Evolutionary conservation across 768 basidiomycete genomes (phyloP), one percentile per base, ranked within the genome.

Genomic region (Xerocomellus chrysenteron): DNA sequence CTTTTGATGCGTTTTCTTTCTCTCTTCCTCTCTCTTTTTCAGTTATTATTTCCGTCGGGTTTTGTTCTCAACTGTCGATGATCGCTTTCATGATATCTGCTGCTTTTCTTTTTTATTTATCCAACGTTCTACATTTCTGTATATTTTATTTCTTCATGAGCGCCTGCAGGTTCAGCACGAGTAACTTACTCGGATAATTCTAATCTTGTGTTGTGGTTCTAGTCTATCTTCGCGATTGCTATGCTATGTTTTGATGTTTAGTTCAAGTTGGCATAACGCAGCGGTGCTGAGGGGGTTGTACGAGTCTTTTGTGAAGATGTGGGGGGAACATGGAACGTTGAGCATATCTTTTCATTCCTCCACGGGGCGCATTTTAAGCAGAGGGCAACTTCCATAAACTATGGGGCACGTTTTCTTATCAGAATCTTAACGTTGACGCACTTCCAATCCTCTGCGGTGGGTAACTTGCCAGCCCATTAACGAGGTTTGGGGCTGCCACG

Each of bases 171-270:
- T 69, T 47, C 65, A 68, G 59, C 45, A 65, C 67, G 65, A 67
- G 67, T 69, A 68, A 63, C 65, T 69, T 68, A 68, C 65, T 67
- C 60, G 67, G 58, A 65, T 69, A 69, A 65, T 69, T 58, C 62
- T 68, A 68, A 68, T 68, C 57, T 57, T 58, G 62, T 47, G 33
- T 59, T 50, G 50, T 35, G 46, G 42, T 53, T 55, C 42, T 68
- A 55, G 55, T 56, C 41, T 32, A 19, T 36, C 33, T n/a, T 45
- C 33, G 4, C 10, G 47, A 50, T 56, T 50, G 53, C 41, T 58
- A 67, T 56, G 58, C 14, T 56, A 68, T 48, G 51, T 57, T 35
- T 60, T 52, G 52, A 33, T 33, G 43, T 35, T 32, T 56, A 54
- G 49, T 55, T 24, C 32, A 45, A 48, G 37, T 47, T 14, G 41